Base-by-base conservation (phyloP, 202 grass and related monocot species). In the Cymbopogon flexuosus region DNA sequence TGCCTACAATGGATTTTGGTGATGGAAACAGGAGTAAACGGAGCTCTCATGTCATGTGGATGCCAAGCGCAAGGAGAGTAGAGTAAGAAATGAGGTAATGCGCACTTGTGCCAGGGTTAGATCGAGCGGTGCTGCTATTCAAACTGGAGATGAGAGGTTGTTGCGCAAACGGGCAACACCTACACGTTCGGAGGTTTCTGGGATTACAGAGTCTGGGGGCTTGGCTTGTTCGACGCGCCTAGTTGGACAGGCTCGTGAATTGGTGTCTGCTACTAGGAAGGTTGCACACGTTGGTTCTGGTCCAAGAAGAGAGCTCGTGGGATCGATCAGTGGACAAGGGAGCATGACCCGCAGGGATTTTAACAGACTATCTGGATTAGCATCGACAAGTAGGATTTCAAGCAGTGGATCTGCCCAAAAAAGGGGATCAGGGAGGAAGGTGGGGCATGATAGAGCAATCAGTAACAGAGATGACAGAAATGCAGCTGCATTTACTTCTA, bases 121-220 rank as follows among this genome's bases (percentile, higher is more conserved):
- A 72, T 82, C 80, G 15, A 63, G 51, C 27, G 30, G 14, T 88
- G 77, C 58, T 71, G 34, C 75, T 2, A 37, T 77, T 45, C 66
- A 78, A 66, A 14, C 67, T 5, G 87, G 86, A 29, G 52, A 69
- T n/a, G 70, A 81, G 65, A 91, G 76, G 60, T 42, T 62, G 62
- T 59, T 87, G 68, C 88, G 84, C 19, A 98, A 92, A 70, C 79
- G 92, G 27, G 77, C 77, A 60, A 70, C 75, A 10, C 46, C 65
- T 37, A 39, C 56, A 67, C 72, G 59, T 7, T 22, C 34, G 12
- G 70, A 83, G 52, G 39, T 79, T 61, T 62, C 39, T 10, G 75
- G 11, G 45, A 37, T n/a, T 16, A 34, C 7, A 37, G 74, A 11
- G 6, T 60, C 87, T 18, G 21, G 49, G 10, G 30, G 35, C 67